phyloP scores from a whole-genome alignment of 164 flowering plant genomes.

The Protea cynaroides region DNA sequence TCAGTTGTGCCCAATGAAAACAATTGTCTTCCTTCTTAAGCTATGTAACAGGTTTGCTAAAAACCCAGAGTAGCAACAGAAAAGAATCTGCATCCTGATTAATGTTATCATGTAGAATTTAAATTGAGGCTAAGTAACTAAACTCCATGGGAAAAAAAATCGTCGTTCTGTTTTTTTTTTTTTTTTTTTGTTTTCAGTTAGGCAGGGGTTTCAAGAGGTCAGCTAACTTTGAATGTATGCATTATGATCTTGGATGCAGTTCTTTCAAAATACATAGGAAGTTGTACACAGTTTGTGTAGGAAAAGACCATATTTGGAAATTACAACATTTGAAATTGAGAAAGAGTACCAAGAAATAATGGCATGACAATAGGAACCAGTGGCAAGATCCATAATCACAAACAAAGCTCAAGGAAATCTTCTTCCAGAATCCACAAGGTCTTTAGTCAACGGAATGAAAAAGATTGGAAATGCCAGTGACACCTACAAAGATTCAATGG shows the following conservation, averaged over 20 bases:
- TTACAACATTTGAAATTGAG: slow-evolving; percentile 3
- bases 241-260: slow-evolving; percentile 2
- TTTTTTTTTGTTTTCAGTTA: too few species aligned
- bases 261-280: not conserved
- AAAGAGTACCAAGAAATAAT: not conserved
- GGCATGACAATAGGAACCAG: not conserved
- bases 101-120: too few species aligned
- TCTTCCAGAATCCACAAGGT: not conserved
- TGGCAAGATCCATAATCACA: not conserved
- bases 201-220: not conserved
- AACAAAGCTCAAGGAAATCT: not conserved
- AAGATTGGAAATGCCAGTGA: not conserved
- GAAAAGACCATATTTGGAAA: slow-evolving; percentile 1
- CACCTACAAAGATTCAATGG: slow-evolving; percentile 28
- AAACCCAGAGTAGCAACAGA: too few species aligned
- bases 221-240: not conserved
- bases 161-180: too few species aligned
- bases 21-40: too few species aligned
- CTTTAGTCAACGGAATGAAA: slow-evolving; percentile 2
- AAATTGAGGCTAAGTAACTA: too few species aligned
- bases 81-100: too few species aligned
- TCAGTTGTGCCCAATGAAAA: too few species aligned
- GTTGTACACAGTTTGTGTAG: not conserved
- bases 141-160: too few species aligned
- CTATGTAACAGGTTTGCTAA: too few species aligned